phyloP scores from a whole-genome alignment of 1,139 yeast species.

The Scheffersomyces lignicola region DNA sequence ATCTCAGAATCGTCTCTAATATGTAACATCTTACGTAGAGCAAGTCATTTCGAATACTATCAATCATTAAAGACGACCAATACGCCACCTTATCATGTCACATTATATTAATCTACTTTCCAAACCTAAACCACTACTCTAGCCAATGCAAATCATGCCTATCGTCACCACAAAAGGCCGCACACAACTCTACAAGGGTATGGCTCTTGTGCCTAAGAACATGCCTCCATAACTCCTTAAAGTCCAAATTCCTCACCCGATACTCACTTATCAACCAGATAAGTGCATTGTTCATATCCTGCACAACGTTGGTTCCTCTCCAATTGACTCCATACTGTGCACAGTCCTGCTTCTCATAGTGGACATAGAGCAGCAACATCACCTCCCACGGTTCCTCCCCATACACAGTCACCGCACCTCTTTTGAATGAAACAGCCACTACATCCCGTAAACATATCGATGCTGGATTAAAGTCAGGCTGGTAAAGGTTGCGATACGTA shows the following conservation, averaged over 20 bases:
- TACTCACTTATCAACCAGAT: slow-evolving; percentile 13
- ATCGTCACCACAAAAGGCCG: too few relatives aligned
- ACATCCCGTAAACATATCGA: background rate
- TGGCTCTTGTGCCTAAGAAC: slow-evolving; percentile 18
- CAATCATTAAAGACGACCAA: too few relatives aligned
- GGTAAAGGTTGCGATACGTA: slow-evolving; percentile 3
- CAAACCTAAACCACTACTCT: too few relatives aligned
- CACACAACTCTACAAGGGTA: too few relatives aligned
- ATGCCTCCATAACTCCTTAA: slow-evolving; percentile 19
- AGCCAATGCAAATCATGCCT: too few relatives aligned
- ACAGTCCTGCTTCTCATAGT: slow-evolving; percentile 6
- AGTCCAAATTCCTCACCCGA: slow-evolving; percentile 6
- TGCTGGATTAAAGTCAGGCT: slow-evolving; percentile 1
- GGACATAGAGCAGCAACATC: slow-evolving; percentile 9
- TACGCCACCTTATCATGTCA: too few relatives aligned
- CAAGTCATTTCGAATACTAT: too few relatives aligned
- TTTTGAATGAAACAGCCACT: background rate
- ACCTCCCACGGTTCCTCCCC: slow-evolving; percentile 9
- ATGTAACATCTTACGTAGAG: too few relatives aligned
- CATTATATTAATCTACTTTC: too few relatives aligned
- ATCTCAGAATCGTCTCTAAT: too few relatives aligned
- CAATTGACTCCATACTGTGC: slow-evolving; percentile 4
- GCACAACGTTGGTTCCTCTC: slow-evolving; percentile 5
- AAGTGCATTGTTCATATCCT: slow-evolving; percentile 7
- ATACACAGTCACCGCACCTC: too few relatives aligned